Conservation (phyloP, 495 filamentous ascomycete species). For the Thermochaetoides thermophila region DNA sequence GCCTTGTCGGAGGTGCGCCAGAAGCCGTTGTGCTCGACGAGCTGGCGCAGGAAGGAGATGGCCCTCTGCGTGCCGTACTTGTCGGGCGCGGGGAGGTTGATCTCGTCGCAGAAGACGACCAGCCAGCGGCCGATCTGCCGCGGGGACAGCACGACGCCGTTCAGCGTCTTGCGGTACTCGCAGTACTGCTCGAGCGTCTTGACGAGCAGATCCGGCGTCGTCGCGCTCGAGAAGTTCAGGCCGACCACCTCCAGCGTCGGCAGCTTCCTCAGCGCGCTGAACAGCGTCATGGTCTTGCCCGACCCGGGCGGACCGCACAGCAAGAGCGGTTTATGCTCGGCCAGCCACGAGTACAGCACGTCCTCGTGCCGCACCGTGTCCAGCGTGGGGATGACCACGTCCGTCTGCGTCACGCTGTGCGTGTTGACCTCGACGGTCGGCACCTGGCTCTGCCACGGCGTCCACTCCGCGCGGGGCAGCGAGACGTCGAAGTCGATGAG, state of each 20-base stretch:
- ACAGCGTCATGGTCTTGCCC: slow-evolving; percentile 98
- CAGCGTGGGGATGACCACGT: slow-evolving; percentile 92
- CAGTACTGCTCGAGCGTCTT: slow-evolving; percentile 99
- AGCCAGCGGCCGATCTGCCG: slow-evolving; percentile 96
- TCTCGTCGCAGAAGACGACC: slow-evolving; percentile 97
- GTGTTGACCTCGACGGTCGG: slow-evolving; percentile 93
- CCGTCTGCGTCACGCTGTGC: slow-evolving; percentile 90
- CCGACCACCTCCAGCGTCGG: slow-evolving; percentile 98
- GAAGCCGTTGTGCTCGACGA: slow-evolving; percentile 98
- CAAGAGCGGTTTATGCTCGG: slow-evolving; percentile 91
- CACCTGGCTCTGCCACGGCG: slow-evolving; percentile 84
- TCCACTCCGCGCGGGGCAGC: slow-evolving; percentile 76
- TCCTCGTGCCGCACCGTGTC: slow-evolving; percentile 97
- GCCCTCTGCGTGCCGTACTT: slow-evolving; percentile 94
- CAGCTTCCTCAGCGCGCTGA: slow-evolving; percentile 87
- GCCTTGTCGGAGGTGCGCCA: slow-evolving; percentile 95
- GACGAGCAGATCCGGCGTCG: slow-evolving; percentile 90
- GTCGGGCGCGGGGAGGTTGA: slow-evolving; percentile 97
- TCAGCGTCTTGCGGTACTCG: slow-evolving; percentile 96
- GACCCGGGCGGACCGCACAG: slow-evolving; percentile 96
- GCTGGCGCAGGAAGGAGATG: slow-evolving; percentile 89
- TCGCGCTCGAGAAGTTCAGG: slow-evolving; percentile 97
- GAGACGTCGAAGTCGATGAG: slow-evolving; percentile 92
- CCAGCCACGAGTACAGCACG: slow-evolving; percentile 95
- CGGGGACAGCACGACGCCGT: slow-evolving; percentile 87